Evolutionary conservation across 352 stramenopile species (phyloP).

Genomic region (Phytopythium boreale): DNA sequence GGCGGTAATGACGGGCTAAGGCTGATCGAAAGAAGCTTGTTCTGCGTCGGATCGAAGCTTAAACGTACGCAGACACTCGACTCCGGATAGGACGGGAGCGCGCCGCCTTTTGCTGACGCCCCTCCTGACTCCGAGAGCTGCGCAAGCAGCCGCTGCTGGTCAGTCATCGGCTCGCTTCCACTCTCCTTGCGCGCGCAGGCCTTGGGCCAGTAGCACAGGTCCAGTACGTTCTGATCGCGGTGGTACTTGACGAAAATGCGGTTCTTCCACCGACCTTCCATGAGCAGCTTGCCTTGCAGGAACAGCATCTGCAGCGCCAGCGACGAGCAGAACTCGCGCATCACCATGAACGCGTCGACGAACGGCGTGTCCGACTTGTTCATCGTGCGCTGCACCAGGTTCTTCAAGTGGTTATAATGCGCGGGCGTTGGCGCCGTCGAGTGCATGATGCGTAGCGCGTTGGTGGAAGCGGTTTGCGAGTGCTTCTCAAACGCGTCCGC

Average conservation of each 20-base stretch:
- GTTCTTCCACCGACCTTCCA: slow-evolving; percentile 81
- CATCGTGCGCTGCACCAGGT: slow-evolving; percentile 82
- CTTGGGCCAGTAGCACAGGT: slow-evolving; percentile 83
- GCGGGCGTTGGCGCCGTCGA: slow-evolving; percentile 61
- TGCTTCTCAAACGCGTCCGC: slow-evolving; percentile 50
- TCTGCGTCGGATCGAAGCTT: slow-evolving; percentile 53
- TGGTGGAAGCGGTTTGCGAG: slow-evolving; percentile 55
- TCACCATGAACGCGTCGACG: slow-evolving; percentile 74
- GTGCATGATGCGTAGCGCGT: slow-evolving; percentile 71
- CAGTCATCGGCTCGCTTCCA: slow-evolving; percentile 30
- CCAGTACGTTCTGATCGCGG: slow-evolving; percentile 70
- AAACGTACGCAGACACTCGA: slow-evolving; percentile 72
- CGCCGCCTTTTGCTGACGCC: slow-evolving; percentile 13
- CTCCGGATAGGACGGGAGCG: slow-evolving; percentile 47
- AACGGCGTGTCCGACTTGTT: slow-evolving; percentile 82
- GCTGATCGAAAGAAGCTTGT: slow-evolving; percentile 56
- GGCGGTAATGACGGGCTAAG: slow-evolving; percentile 64
- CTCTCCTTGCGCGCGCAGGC: slow-evolving; percentile 58
- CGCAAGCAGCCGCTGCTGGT: slow-evolving; percentile 61
- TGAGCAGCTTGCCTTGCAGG: slow-evolving; percentile 69
- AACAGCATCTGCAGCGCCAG: slow-evolving; percentile 74
- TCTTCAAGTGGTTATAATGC: slow-evolving; percentile 83
- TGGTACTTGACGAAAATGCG: slow-evolving; percentile 77
- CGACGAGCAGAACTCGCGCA: slow-evolving; percentile 82
- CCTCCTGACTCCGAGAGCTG: slow-evolving; percentile 41